Evolutionary conservation across 1,139 yeast species (phyloP).

Genomic region (Suhomyces ambrosiae): DNA sequence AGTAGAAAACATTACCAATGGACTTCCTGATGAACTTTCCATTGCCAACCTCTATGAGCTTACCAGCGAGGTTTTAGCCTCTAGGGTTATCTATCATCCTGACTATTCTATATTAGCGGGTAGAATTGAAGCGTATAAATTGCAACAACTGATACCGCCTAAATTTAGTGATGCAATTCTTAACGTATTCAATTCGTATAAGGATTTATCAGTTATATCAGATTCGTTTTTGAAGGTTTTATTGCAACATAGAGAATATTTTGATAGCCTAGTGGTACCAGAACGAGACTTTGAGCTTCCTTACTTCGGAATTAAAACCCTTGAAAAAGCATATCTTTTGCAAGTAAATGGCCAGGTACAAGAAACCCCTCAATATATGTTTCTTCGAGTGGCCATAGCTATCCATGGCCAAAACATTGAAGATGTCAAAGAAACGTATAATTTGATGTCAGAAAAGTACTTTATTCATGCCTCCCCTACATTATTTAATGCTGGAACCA

Average conservation of each 20-base stretch:
- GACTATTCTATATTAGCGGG: constrained; percentile 53
- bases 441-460: constrained; percentile 77
- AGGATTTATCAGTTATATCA: constrained; percentile 23
- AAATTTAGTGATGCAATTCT: constrained; percentile 39
- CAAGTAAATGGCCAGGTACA: constrained; percentile 34
- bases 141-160: constrained; percentile 30
- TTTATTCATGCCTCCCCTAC: constrained; percentile 93
- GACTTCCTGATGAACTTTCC: constrained; percentile 38
- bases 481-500: constrained; percentile 87
- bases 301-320: constrained; percentile 57
- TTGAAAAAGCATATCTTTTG: constrained; percentile 50
- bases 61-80: constrained; percentile 48
- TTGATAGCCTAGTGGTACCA: constrained; percentile 39
- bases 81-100: constrained; percentile 47
- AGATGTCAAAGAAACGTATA: constrained; percentile 49
- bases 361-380: constrained; percentile 56
- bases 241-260: constrained; percentile 28
- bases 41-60: constrained; percentile 38
- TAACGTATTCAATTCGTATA: not conserved
- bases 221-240: constrained; percentile 35
- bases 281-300: constrained; percentile 44
- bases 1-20: constrained; percentile 24
- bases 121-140: constrained; percentile 37
- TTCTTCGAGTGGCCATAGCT: constrained; percentile 56
- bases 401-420: constrained; percentile 47